Evolutionary conservation across 2,329 filamentous ascomycete species (phyloP), one percentile per base, ranked within the genome.

Genomic region (Aureobasidium lini): DNA sequence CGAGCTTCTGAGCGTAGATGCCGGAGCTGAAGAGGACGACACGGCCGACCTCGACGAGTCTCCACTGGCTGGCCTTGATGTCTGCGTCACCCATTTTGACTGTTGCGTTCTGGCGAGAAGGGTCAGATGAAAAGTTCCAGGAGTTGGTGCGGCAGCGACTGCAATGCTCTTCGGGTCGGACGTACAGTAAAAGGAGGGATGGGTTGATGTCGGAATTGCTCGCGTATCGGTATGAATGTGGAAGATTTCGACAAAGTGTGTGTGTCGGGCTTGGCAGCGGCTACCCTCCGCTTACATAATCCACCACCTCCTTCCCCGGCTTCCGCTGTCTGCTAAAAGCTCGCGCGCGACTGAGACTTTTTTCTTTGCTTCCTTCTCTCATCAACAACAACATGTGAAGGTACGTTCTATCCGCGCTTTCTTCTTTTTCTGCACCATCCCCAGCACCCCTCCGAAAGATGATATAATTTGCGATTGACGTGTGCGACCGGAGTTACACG

Each of bases 401-500:
- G 59, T 61, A 61, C 37, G 52, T 61, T 39, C 13, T 28, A 23
- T 28, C 15, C 36, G 15, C 44, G 28, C 39, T 43, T 18, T 31
- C 16, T 48, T 32, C 13, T 37, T 57, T 57, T 28, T 50, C 7
- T 29, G 40, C 53, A 32, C 32, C 42, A 48, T 36, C 9, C 37
- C 50, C 29, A 47, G 37, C 48, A 62, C 40, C 2, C 16, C 54
- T 53, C 18, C 34, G 53, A 67, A 87, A 89, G 92, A 96, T 95
- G 91, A 88, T 80, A 89, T 90, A 96, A 96, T 96, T 96, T 96
- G 91, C 92, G 91, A 93, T 93, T 95, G 91, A 96, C 88, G 83
- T 81, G 78, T 75, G 75, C 75, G 79, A 79, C 85, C 84, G 92
- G 90, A 90, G 81, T 79, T 88, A 85, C 90, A 87, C 88, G 91